Evolutionary conservation across 441 rosid genomes (phyloP).

Genomic region (Daphne laureola): DNA sequence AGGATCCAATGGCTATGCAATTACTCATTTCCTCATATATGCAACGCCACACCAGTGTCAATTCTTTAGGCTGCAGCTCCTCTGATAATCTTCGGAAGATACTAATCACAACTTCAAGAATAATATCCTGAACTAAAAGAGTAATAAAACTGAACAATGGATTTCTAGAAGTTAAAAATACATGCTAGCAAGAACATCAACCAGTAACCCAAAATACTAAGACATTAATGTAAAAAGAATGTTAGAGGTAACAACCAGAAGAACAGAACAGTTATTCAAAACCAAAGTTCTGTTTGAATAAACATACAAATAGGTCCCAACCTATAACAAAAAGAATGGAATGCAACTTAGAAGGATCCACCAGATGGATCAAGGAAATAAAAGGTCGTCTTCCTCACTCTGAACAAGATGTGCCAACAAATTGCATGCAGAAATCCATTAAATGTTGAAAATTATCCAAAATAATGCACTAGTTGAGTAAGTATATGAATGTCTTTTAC

Average conservation of each 20-base stretch:
- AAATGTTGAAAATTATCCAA: too few species aligned
- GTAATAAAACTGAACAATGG: constrained; percentile 1
- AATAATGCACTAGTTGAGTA: too few species aligned
- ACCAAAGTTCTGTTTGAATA: too few species aligned
- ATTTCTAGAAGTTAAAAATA: neutral
- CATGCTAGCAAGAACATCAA: neutral
- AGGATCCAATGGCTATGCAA: constrained; percentile 23
- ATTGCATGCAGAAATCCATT: too few species aligned
- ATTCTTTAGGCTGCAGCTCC: constrained; percentile 48
- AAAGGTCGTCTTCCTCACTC: too few species aligned
- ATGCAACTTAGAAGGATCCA: too few species aligned
- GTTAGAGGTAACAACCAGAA: neutral
- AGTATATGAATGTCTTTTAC: too few species aligned
- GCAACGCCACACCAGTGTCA: constrained; percentile 50
- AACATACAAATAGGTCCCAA: too few species aligned
- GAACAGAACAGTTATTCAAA: too few species aligned
- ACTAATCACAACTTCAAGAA: constrained; percentile 54
- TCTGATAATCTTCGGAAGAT: constrained; percentile 59
- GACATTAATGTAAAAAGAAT: constrained; percentile 2
- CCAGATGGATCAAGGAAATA: too few species aligned
- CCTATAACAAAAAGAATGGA: too few species aligned
- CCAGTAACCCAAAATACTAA: neutral
- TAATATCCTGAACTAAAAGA: constrained; percentile 45
- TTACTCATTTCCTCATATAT: constrained; percentile 43
- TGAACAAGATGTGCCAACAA: too few species aligned